phyloP scores from a whole-genome alignment of 2,329 filamentous ascomycete genomes.

The Cercospora sojina region DNA sequence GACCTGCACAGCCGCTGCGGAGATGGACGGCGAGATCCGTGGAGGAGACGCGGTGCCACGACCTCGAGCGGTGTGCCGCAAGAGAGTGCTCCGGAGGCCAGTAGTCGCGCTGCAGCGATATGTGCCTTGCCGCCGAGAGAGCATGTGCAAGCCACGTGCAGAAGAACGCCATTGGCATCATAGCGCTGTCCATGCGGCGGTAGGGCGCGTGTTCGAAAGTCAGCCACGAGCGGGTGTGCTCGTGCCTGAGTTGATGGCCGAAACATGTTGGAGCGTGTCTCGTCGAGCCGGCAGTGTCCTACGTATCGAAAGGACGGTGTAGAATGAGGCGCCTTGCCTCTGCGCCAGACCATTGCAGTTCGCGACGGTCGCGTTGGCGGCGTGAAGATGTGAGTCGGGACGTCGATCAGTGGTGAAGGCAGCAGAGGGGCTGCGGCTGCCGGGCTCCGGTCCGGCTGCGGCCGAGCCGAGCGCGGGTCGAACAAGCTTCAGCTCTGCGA shows the following conservation, averaged over 20 bases:
- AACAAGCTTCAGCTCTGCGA: constrained; percentile 3
- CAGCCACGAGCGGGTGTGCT: background rate
- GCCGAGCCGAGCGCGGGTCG: background rate
- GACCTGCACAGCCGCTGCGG: background rate
- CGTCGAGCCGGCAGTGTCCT: background rate
- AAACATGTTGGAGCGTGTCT: background rate
- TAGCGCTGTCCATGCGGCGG: background rate
- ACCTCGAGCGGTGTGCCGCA: constrained; percentile 4
- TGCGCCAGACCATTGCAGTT: background rate
- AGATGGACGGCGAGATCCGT: background rate
- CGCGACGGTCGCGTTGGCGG: background rate
- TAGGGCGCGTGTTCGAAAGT: background rate
- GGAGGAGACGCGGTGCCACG: background rate
- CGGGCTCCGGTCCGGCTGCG: background rate
- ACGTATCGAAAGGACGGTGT: background rate
- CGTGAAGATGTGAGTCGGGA: background rate
- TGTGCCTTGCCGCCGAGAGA: background rate
- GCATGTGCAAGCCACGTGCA: background rate
- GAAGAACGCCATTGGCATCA: background rate
- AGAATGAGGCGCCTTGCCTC: background rate
- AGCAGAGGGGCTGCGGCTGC: background rate
- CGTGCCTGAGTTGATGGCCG: background rate
- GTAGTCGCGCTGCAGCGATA: background rate
- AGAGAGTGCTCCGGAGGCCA: background rate
- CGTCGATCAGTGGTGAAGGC: background rate